These are phyloP conservation scores for Aspergillus hancockii DNA, from an alignment of 495 filamentous ascomycete genomes.

Conservation along the genomic window DNA sequence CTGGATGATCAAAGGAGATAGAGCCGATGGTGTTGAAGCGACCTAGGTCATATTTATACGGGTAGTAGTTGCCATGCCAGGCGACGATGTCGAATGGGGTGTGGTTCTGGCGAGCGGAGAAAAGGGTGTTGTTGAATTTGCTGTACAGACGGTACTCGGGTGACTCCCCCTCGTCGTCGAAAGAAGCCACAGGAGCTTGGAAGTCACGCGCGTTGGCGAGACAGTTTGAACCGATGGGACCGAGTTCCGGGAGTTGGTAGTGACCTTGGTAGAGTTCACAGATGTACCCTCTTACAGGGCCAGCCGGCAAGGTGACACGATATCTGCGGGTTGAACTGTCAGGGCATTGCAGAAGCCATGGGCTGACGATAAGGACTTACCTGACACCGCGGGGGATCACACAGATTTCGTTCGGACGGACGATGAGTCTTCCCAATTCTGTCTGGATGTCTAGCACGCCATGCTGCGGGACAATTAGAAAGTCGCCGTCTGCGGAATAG, in stretches of 20 bases:
- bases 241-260: constrained; percentile 82
- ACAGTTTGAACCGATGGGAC: constrained; percentile 84
- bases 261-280: constrained; percentile 86
- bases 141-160: constrained; percentile 61
- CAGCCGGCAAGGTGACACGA: constrained; percentile 65
- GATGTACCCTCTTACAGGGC: constrained; percentile 78
- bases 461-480: constrained; percentile 82
- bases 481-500: constrained; percentile 89
- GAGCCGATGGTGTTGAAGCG: constrained; percentile 77
- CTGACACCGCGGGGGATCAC: constrained; percentile 81
- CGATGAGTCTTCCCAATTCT: constrained; percentile 77
- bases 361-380: constrained; percentile 21
- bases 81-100: constrained; percentile 82
- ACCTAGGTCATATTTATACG: constrained; percentile 85
- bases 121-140: constrained; percentile 81
- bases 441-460: constrained; percentile 84
- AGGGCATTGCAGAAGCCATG: neutral
- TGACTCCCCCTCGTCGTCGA: constrained; percentile 58
- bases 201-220: constrained; percentile 90
- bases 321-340: constrained; percentile 49
- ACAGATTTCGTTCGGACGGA: constrained; percentile 85
- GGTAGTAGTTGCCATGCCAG: constrained; percentile 78
- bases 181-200: constrained; percentile 76
- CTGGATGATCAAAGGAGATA: constrained; percentile 76
- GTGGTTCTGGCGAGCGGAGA: constrained; percentile 69